phyloP scores from a whole-genome alignment of 1,284 basidiomycete genomes.

The Microbotryum scabiosae region DNA sequence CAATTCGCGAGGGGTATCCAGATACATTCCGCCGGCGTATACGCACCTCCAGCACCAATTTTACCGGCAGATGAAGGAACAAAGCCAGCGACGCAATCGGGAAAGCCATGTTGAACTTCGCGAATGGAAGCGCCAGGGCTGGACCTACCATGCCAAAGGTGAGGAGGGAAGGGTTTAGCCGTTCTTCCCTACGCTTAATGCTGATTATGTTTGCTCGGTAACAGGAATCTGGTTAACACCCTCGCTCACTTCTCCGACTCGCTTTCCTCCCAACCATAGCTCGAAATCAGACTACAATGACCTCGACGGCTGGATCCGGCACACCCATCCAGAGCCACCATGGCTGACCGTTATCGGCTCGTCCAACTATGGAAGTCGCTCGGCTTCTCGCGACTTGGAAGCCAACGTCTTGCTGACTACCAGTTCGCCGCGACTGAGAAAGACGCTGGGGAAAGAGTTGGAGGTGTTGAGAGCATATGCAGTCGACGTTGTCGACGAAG shows the following conservation, averaged over 20 bases:
- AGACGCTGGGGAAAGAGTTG: constrained; percentile 45
- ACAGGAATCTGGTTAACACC: constrained; percentile 78
- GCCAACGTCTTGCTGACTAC: constrained; percentile 79
- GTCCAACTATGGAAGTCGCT: constrained; percentile 89
- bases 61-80: constrained; percentile 46
- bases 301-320: constrained; percentile 17
- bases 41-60: constrained; percentile 70
- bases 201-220: background rate
- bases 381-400: constrained; percentile 83
- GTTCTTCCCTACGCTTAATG: background rate
- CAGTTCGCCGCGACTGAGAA: constrained; percentile 45
- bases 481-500: constrained; percentile 42
- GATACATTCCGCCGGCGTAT: constrained; percentile 90
- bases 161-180: constrained; percentile 11
- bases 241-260: constrained; percentile 9
- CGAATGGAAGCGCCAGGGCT: constrained; percentile 83
- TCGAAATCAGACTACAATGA: constrained; percentile 42
- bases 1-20: constrained; percentile 76
- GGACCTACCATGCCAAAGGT: constrained; percentile 99
- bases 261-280: constrained; percentile 7
- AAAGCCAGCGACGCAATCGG: constrained; percentile 41
- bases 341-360: constrained; percentile 83
- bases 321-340: constrained; percentile 36
- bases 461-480: constrained; percentile 42
- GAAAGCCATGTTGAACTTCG: constrained; percentile 54